A percentile compares a stretch with the other conserved stretches of the same genome.
Evolutionary conservation across 176 grass and related monocot genomes (phyloP).

Genomic region (Alopecurus myosuroides): DNA sequence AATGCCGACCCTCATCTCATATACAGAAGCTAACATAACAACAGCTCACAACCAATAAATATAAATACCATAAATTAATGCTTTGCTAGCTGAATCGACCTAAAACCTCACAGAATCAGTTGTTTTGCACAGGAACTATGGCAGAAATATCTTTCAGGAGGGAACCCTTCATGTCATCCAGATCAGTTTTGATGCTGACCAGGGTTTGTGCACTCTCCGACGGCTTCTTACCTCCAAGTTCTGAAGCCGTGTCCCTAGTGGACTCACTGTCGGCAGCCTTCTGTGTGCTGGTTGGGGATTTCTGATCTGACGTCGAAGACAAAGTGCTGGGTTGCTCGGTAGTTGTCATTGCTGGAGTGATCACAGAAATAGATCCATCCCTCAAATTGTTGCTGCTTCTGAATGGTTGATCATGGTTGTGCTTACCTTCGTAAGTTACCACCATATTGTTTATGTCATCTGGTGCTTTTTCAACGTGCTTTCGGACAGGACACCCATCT

Average conservation of each 20-base stretch:
- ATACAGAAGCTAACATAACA: conserved; percentile 42
- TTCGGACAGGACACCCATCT: conserved; percentile 94
- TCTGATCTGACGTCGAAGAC: conserved; percentile 15
- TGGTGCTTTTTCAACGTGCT: conserved; percentile 87
- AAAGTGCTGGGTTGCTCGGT: conserved; percentile 30
- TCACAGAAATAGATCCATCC: conserved; percentile 24
- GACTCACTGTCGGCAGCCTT: conserved; percentile 31
- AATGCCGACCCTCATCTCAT: conserved; percentile 32
- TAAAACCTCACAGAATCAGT: conserved; percentile 36
- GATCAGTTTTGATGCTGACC: conserved; percentile 61
- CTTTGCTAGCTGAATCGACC: conserved; percentile 30
- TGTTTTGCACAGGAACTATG: conserved; percentile 62
- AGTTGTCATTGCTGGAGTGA: conserved; percentile 10
- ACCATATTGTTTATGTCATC: conserved; percentile 79
- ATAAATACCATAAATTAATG: conserved; percentile 45
- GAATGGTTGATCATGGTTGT: conserved; percentile 72
- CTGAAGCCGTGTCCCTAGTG: conserved; percentile 20
- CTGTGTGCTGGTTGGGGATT: conserved; percentile 16
- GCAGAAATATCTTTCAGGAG: conserved; percentile 60
- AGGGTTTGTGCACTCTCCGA: conserved; percentile 64
- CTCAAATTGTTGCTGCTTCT: conserved; percentile 32
- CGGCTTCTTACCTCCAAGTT: conserved; percentile 60
- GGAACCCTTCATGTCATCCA: conserved; percentile 55
- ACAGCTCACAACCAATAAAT: conserved; percentile 33
- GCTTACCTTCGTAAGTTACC: conserved; percentile 97